Base-by-base conservation (phyloP, 2,329 filamentous ascomycete genomes). In the Xylaria sp. region DNA sequence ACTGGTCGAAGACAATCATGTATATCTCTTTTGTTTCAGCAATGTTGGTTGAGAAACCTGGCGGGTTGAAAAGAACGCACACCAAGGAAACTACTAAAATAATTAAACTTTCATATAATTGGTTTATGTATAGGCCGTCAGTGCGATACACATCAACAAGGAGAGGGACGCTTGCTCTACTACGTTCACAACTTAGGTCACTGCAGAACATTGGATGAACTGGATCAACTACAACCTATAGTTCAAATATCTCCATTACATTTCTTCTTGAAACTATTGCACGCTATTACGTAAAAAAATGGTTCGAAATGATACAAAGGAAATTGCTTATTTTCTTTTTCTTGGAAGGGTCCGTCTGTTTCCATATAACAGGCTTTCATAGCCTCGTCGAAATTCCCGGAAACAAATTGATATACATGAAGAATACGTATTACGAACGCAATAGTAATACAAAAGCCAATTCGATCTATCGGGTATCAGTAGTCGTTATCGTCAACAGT, bases 391-490 rank as follows among this genome's bases (percentile, higher is more conserved):
- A 29, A 6, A 35, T 51, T 2, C 18, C 25, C 16, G 21, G 3
- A 54, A 62, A 47, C n/a, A 50, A 55, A 42, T 35, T 13, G 0
- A 54, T 66, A 42, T 66, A 66, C 58, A 66, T 69, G 18, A 62
- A 66, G 25, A 51, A 35, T 10, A 62, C 23, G 18, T 64, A 29
- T 51, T 50, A 68, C 29, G 50, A 50, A 40, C 44, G 42, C n/a
- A 64, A 57, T 32, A 60, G 18, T 42, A 60, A 60, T 63, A 44
- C 32, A 59, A 66, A 66, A 63, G 48, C 59, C 25, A 64, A 64
- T 60, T 54, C 32, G 50, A 54, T 71, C 68, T 68, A 70, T 62
- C 48, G 69, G 69, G 69, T 71, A 71, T 71, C 69, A 71, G 59
- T 71, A 50, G 44, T 71, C 66, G 61, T 69, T 60, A 71, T 69